A percentile compares a stretch with the other conserved stretches of the same genome.
Evolutionary conservation across 2,329 filamentous ascomycete species (phyloP).

Genomic region (Lecanoromycetidae sp.): DNA sequence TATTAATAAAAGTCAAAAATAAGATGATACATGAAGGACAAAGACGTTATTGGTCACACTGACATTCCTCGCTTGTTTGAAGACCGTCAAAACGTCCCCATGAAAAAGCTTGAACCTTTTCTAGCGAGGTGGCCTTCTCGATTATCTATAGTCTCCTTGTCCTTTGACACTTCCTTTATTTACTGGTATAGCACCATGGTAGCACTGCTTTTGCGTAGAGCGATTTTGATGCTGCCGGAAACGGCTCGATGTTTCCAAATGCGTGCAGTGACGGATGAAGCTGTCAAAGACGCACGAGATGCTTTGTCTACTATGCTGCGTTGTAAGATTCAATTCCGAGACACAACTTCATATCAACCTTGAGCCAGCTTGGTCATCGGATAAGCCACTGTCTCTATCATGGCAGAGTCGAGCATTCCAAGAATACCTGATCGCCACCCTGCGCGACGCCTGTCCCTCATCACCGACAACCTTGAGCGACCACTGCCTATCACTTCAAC

Average conservation of each 20-base stretch:
- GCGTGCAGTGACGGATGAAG: background rate
- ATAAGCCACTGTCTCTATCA: background rate
- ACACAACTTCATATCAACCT: background rate
- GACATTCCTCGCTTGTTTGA: too few relatives aligned
- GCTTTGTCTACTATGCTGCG: background rate
- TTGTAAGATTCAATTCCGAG: background rate
- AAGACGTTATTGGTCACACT: too few relatives aligned
- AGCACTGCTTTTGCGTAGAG: background rate
- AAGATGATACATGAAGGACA: too few relatives aligned
- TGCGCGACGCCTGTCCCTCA: background rate
- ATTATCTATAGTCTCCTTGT: too few relatives aligned
- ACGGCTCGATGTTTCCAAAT: conserved; percentile 2
- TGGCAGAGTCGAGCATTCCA: too few relatives aligned
- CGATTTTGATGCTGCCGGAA: background rate
- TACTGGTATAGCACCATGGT: background rate
- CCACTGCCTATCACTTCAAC: conserved; percentile 3
- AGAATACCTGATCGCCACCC: background rate
- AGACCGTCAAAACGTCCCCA: too few relatives aligned
- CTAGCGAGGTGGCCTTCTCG: too few relatives aligned
- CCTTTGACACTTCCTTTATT: background rate
- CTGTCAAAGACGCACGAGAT: background rate
- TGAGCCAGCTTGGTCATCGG: background rate
- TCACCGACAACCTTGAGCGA: conserved; percentile 1
- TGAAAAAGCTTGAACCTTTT: too few relatives aligned
- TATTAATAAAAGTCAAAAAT: too few relatives aligned